These are phyloP conservation scores for Syzygium oleosum DNA, from an alignment of 345 rosid species.

Conservation along the genomic window DNA sequence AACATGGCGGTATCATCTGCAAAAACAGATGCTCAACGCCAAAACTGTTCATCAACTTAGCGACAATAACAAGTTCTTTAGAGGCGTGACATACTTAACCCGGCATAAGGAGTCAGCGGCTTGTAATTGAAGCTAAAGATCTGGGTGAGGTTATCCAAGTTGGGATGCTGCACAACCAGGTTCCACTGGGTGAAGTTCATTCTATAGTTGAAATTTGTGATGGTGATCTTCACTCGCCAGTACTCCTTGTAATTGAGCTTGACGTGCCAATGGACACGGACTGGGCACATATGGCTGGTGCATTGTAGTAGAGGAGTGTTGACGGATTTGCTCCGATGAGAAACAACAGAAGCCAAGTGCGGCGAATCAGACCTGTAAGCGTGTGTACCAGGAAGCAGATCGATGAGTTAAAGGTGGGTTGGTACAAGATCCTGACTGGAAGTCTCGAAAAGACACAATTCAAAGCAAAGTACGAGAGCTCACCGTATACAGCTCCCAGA, in stretches of 20 bases:
- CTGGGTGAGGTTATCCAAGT: constrained; percentile 66
- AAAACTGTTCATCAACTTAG: background rate
- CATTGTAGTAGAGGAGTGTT: constrained; percentile 43
- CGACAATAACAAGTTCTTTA: background rate
- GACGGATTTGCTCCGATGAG: constrained; percentile 24
- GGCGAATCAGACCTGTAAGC: constrained; percentile 47
- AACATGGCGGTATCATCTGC: constrained; percentile 91
- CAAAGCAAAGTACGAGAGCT: constrained; percentile 4
- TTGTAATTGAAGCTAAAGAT: constrained; percentile 71
- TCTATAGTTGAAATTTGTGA: constrained; percentile 75
- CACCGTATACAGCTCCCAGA: constrained; percentile 58
- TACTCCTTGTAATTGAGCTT: constrained; percentile 84
- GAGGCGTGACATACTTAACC: constrained; percentile 45
- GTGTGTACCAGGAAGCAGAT: background rate
- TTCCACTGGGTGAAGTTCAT: constrained; percentile 85
- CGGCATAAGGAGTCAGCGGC: constrained; percentile 65
- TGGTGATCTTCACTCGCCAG: constrained; percentile 87
- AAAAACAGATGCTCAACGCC: background rate
- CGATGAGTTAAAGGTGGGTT: background rate
- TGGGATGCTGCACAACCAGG: constrained; percentile 82
- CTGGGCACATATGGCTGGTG: constrained; percentile 84
- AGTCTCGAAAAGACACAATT: background rate
- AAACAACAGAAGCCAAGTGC: constrained; percentile 62
- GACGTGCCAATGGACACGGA: constrained; percentile 84
- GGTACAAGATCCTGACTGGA: background rate